Conservation (phyloP, 1,284 basidiomycete species). For the Fomitiporia mediterranea region DNA sequence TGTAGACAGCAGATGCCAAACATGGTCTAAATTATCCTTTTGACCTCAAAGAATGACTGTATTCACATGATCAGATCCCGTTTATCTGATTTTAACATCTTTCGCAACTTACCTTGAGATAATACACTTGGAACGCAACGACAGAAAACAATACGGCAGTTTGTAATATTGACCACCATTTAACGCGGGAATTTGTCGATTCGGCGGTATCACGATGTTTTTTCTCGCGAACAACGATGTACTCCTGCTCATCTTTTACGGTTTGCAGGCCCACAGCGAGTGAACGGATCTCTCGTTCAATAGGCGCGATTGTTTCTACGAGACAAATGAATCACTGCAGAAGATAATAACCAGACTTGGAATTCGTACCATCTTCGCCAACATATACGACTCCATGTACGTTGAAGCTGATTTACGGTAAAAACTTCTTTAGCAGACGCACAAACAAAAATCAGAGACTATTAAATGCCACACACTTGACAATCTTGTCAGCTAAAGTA, state of each 20-base stretch:
- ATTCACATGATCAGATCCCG: slow-evolving; percentile 15
- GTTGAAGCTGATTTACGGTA: slow-evolving; percentile 76
- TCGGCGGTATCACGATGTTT: slow-evolving; percentile 94
- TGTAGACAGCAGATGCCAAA: neutral
- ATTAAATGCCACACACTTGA: slow-evolving; percentile 61
- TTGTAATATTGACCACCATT: slow-evolving; percentile 98
- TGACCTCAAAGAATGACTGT: slow-evolving; percentile 90
- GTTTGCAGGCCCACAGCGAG: slow-evolving; percentile 82
- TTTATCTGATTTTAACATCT: neutral
- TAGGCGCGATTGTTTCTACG: slow-evolving; percentile 80
- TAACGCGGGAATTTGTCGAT: slow-evolving; percentile 93
- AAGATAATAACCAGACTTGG: neutral
- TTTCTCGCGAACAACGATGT: slow-evolving; percentile 91
- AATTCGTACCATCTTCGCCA: slow-evolving; percentile 66
- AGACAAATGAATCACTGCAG: neutral
- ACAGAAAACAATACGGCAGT: slow-evolving; percentile 83
- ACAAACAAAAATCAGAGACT: too few relatives aligned
- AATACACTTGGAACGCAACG: slow-evolving; percentile 97
- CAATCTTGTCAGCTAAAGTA: slow-evolving; percentile 89
- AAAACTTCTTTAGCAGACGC: too few relatives aligned
- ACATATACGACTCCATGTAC: slow-evolving; percentile 97
- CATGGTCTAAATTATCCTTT: slow-evolving; percentile 72
- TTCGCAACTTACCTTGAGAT: slow-evolving; percentile 75
- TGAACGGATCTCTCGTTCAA: slow-evolving; percentile 91
- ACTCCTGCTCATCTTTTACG: slow-evolving; percentile 99